Evolutionary conservation across 805 yeast species (phyloP), one percentile per base, ranked within the genome.

Genomic region (Yamadazyma sp.): DNA sequence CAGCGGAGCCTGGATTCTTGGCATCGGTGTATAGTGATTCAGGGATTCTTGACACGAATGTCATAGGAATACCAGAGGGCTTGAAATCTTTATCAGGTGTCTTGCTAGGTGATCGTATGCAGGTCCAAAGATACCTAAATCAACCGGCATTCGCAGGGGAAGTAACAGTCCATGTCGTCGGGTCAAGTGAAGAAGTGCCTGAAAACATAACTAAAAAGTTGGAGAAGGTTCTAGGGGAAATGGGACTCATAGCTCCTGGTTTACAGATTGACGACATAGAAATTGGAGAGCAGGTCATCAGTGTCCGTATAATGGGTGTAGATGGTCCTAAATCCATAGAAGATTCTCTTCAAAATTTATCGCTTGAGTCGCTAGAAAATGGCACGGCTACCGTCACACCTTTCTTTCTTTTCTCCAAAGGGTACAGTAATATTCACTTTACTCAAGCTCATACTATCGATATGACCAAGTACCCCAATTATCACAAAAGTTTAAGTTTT

Each of bases 221-320:
- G 17, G 73, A 64, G 34, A 70, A 72, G 26, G 43, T 67, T 1
- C 45, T 82, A 7, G 61, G 67, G 32, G 82, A 80, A 17, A 62
- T 73, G 20, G 89, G 90, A 0, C 52, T 85, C 6, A 45, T 84
- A 1, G 75, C 75, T 52, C 82, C 88, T 1, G 83, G 83, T 6
- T 61, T 73, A 62, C 46, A 12, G 14, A 21, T 40, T 16, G 27
- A 23, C 2, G 30, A 19, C 12, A 33, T 39, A 10, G 39, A 39
- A n/a, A 30, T 19, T 3, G 24, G 25, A 15, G 41, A 22, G 6
- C 10, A 16, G 3, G 36, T 13, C 13, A 25, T 48, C 1, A 56
- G 48, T 27, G 49, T 64, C 11, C 47, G 49, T 9, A 64, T 60
- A 6, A 40, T 53, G 10, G 62, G 66, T 55, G 33, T 62, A 15